A percentile compares a stretch with the other conserved stretches of the same genome.
These are phyloP conservation scores for Rosa lucieae DNA, from an alignment of 306 rosid genomes.

Conservation along the genomic window DNA sequence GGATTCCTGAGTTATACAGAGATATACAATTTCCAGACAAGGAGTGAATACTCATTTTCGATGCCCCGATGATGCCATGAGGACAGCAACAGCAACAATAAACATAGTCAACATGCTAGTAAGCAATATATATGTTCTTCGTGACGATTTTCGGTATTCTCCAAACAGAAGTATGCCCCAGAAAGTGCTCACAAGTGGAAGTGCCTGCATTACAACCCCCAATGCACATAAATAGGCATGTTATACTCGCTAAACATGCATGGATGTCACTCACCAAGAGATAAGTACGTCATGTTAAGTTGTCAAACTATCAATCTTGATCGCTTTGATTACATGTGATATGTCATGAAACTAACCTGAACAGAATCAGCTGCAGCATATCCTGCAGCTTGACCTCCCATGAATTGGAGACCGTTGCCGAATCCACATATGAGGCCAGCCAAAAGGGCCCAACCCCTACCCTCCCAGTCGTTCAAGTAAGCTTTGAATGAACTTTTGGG, in stretches of 20 bases:
- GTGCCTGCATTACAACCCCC: slow-evolving; percentile 49
- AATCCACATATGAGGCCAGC: slow-evolving; percentile 91
- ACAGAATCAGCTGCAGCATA: slow-evolving; percentile 99
- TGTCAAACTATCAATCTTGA: background rate
- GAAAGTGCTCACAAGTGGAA: slow-evolving; percentile 93
- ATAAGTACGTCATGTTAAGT: background rate
- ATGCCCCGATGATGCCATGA: slow-evolving; percentile 85
- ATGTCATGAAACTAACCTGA: slow-evolving; percentile 53
- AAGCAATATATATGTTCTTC: slow-evolving; percentile 63
- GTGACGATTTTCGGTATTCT: slow-evolving; percentile 76
- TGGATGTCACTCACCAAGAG: background rate
- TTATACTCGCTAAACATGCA: background rate
- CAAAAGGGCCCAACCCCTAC: slow-evolving; percentile 89
- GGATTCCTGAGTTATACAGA: background rate
- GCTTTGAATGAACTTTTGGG: slow-evolving; percentile 77
- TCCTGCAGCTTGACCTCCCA: slow-evolving; percentile 99
- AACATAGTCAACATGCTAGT: slow-evolving; percentile 73
- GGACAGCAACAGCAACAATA: slow-evolving; percentile 61
- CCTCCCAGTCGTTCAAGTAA: slow-evolving; percentile 75
- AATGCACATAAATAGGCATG: background rate
- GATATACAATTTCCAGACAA: background rate
- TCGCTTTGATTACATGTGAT: background rate
- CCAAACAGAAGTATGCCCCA: slow-evolving; percentile 84
- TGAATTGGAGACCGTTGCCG: slow-evolving; percentile 92
- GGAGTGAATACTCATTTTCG: slow-evolving; percentile 43